Evolutionary conservation across 176 grass and related monocot species (phyloP).

Genomic region (Thalia dealbata): DNA sequence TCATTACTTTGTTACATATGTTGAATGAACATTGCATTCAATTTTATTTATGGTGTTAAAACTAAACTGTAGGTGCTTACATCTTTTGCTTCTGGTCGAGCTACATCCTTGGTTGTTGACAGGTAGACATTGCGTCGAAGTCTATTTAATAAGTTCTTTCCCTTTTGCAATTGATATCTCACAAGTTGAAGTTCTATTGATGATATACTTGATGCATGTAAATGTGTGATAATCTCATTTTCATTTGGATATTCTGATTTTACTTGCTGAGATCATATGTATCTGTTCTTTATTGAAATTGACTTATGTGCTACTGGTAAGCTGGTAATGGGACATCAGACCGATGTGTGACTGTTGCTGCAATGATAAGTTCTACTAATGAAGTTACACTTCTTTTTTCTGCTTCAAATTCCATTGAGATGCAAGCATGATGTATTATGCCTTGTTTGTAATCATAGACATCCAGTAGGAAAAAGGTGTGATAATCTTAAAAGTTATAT

Average conservation of each 20-base stretch:
- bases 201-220: neutral
- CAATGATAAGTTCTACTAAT: neutral
- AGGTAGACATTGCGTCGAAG: constrained; percentile 40
- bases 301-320: too few species aligned
- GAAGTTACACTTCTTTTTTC: too few species aligned
- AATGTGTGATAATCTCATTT: neutral
- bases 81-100: constrained; percentile 96
- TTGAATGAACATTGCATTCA: neutral
- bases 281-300: neutral
- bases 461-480: too few species aligned
- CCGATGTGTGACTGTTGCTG: neutral
- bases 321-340: neutral
- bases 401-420: too few species aligned
- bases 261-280: neutral
- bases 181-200: neutral
- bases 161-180: neutral
- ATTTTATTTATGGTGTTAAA: constrained; percentile 6
- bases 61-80: constrained; percentile 63
- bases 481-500: too few species aligned
- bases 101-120: constrained; percentile 96
- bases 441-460: too few species aligned
- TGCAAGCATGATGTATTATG: too few species aligned
- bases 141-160: constrained; percentile 6
- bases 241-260: neutral
- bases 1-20: neutral